Percentiles rank a stretch among this genome's conserved stretches.
Conservation (phyloP, 257 asterid genomes). For the Solanum appendiculatum region DNA sequence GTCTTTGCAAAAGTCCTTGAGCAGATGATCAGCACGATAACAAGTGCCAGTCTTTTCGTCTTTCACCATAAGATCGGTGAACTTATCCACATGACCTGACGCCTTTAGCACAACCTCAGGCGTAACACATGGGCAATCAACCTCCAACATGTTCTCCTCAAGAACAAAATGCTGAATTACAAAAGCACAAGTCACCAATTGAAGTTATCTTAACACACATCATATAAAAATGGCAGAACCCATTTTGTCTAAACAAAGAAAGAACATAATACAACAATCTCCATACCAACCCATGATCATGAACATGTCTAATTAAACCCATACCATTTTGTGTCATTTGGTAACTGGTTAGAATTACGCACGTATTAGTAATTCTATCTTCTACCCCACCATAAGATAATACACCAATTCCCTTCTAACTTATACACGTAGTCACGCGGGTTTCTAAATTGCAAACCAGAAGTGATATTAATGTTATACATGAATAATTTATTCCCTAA, state of each 20-base stretch:
- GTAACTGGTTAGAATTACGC: neutral
- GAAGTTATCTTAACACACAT: neutral
- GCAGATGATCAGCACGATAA: slow-evolving; percentile 27
- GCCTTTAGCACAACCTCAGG: slow-evolving; percentile 20
- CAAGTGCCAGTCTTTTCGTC: slow-evolving; percentile 24
- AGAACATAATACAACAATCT: neutral
- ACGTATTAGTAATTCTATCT: neutral
- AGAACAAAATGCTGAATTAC: slow-evolving; percentile 22
- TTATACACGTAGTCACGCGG: neutral
- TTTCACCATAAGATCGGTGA: slow-evolving; percentile 28
- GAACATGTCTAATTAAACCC: neutral
- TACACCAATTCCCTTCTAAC: neutral
- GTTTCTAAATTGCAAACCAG: neutral
- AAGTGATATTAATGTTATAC: neutral
- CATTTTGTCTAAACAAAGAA: neutral
- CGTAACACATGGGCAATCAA: slow-evolving; percentile 24
- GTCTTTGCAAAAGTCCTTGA: slow-evolving; percentile 25
- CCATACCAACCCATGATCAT: neutral
- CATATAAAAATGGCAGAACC: neutral
- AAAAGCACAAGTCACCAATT: neutral
- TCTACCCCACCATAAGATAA: neutral
- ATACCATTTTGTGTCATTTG: neutral
- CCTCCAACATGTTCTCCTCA: slow-evolving; percentile 24
- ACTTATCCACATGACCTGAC: slow-evolving; percentile 23
- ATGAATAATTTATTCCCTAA: neutral